Percentiles rank a stretch among this genome's conserved stretches.
Conservation (phyloP, 768 basidiomycete species). For the Leccinum disarticulatum region DNA sequence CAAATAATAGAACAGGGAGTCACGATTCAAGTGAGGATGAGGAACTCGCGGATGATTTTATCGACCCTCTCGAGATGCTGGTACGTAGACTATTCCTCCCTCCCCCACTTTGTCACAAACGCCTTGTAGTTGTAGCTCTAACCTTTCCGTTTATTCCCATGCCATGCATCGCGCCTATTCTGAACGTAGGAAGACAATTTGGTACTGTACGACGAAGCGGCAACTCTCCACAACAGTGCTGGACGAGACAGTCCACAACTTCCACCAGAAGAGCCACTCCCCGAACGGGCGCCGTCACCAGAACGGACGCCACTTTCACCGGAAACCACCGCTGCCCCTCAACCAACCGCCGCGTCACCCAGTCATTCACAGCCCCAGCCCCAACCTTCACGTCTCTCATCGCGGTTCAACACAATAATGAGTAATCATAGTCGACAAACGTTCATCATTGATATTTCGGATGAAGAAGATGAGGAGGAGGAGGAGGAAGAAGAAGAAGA, state of each 20-base stretch:
- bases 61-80: constrained; percentile 21
- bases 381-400: constrained; percentile 11
- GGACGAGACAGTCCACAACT: constrained; percentile 4
- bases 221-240: background rate
- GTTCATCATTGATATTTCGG: constrained; percentile 34
- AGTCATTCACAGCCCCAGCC: background rate
- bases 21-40: no score
- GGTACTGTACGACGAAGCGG: constrained; percentile 7
- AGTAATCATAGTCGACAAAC: constrained; percentile 23
- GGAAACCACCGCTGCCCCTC: constrained; percentile 12
- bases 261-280: constrained; percentile 3
- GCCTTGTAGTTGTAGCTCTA: constrained; percentile 33
- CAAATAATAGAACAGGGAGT: no score
- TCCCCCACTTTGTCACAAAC: constrained; percentile 27
- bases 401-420: constrained; percentile 30
- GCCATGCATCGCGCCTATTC: constrained; percentile 2
- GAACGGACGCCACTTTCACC: constrained; percentile 1
- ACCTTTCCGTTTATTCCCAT: constrained; percentile 24
- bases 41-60: constrained; percentile 6
- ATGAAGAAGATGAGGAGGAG: constrained; percentile 30
- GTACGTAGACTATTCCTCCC: constrained; percentile 22
- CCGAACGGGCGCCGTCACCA: background rate
- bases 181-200: constrained; percentile 17
- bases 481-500: constrained; percentile 20
- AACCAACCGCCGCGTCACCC: background rate